phyloP scores from a whole-genome alignment of 2,329 filamentous ascomycete genomes.

The Chaetomium olivaceum region DNA sequence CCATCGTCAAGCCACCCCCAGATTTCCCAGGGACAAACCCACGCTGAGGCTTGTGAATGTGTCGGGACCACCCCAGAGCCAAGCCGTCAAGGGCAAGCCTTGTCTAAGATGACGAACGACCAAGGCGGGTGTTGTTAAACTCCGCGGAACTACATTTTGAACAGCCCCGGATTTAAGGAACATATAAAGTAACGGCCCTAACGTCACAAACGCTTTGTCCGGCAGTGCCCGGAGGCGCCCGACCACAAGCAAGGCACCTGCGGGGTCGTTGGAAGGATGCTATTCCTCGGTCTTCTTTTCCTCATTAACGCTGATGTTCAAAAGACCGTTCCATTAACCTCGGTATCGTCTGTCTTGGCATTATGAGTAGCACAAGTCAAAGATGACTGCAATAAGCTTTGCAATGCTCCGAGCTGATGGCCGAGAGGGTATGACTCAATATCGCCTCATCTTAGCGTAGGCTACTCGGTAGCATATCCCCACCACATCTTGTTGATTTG shows the following conservation, averaged over 20 bases:
- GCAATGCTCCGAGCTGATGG: neutral
- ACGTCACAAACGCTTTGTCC: neutral
- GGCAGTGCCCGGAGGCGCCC: too few relatives aligned
- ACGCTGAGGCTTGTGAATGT: neutral
- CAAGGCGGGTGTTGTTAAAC: neutral
- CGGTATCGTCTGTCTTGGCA: neutral
- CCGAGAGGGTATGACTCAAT: neutral
- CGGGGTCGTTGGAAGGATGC: neutral
- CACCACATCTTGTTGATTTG: too few relatives aligned
- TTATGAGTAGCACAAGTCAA: neutral
- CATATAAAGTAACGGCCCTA: neutral
- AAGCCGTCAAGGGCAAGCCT: slow-evolving; percentile 9
- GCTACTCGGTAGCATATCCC: too few relatives aligned
- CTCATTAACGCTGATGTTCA: neutral
- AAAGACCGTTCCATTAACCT: neutral
- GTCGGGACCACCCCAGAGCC: neutral
- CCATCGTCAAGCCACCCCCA: slow-evolving; percentile 17
- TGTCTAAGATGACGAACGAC: slow-evolving; percentile 6
- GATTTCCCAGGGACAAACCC: slow-evolving; percentile 14
- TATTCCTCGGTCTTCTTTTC: neutral
- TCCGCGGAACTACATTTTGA: neutral
- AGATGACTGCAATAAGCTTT: neutral
- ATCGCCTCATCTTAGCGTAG: too few relatives aligned
- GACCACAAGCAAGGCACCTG: neutral
- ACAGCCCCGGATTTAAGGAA: neutral